Conservation (phyloP, 495 filamentous ascomycete species). For the Talaromyces stipitatus region DNA sequence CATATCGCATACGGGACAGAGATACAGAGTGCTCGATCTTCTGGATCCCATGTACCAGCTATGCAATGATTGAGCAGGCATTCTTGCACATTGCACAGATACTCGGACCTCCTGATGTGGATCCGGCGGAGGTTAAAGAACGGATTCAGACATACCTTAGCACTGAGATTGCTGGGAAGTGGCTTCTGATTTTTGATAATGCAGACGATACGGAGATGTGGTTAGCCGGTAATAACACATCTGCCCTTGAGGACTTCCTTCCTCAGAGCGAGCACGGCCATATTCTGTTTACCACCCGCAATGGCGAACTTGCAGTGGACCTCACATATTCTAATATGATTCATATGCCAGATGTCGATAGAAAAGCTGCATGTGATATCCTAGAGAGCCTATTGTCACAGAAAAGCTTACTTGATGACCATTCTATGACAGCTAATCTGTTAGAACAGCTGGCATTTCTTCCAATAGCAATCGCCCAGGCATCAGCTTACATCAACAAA, state of each 20-base stretch:
- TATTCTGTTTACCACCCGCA: conserved; percentile 33
- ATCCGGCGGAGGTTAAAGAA: conserved; percentile 16
- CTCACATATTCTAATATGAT: conserved; percentile 14
- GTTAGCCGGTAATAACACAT: neutral
- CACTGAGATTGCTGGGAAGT: conserved; percentile 14
- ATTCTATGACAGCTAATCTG: conserved; percentile 6
- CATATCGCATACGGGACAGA: conserved; percentile 29
- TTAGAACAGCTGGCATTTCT: conserved; percentile 23
- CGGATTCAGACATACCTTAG: conserved; percentile 24
- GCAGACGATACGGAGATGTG: conserved; percentile 29
- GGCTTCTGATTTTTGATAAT: conserved; percentile 37
- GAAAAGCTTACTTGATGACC: conserved; percentile 14
- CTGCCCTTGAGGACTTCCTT: conserved; percentile 13
- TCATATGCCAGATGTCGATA: conserved; percentile 19
- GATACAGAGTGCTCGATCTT: conserved; percentile 37
- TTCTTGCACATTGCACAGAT: conserved; percentile 29
- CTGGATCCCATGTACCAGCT: conserved; percentile 40
- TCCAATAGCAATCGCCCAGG: conserved; percentile 35
- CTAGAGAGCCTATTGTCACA: conserved; percentile 20
- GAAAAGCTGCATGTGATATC: conserved; percentile 9
- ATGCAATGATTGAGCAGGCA: conserved; percentile 34
- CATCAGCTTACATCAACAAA: conserved; percentile 35
- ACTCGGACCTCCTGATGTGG: conserved; percentile 13
- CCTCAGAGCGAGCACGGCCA: conserved; percentile 19
- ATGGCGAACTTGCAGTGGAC: conserved; percentile 12